These are phyloP conservation scores for Penicillium goetzii DNA, from an alignment of 495 filamentous ascomycete genomes.

Conservation along the genomic window DNA sequence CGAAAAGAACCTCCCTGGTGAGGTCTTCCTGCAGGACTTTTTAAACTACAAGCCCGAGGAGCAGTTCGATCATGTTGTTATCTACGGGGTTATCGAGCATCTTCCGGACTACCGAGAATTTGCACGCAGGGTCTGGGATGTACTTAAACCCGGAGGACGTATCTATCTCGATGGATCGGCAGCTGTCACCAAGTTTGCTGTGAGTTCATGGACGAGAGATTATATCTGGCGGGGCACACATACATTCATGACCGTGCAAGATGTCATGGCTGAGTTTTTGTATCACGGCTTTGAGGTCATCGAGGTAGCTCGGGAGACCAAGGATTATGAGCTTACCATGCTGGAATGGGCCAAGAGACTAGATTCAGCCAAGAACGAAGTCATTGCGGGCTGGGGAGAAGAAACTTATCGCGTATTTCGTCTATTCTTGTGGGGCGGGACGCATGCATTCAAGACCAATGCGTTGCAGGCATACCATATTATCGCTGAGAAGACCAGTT, in stretches of 20 bases:
- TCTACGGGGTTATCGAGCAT: slow-evolving; percentile 19
- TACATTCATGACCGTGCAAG: slow-evolving; percentile 25
- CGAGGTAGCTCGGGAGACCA: slow-evolving; percentile 15
- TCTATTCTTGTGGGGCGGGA: slow-evolving; percentile 21
- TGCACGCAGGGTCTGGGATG: slow-evolving; percentile 16
- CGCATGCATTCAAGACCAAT: slow-evolving; percentile 20
- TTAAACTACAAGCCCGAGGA: slow-evolving; percentile 16
- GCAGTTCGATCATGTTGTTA: slow-evolving; percentile 22
- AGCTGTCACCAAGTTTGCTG: slow-evolving; percentile 20
- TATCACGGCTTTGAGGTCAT: slow-evolving; percentile 23
- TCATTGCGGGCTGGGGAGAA: slow-evolving; percentile 23
- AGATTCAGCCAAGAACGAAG: slow-evolving; percentile 15
- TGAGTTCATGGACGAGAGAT: slow-evolving; percentile 20
- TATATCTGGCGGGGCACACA: slow-evolving; percentile 28
- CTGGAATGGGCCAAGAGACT: slow-evolving; percentile 24
- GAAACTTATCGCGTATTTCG: slow-evolving; percentile 23
- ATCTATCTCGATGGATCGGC: slow-evolving; percentile 28
- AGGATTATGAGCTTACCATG: slow-evolving; percentile 27
- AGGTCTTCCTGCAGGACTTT: slow-evolving; percentile 21
- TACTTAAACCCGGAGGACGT: slow-evolving; percentile 20
- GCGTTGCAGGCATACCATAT: slow-evolving; percentile 24
- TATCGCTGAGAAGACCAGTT: slow-evolving; percentile 17
- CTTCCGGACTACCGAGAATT: slow-evolving; percentile 20
- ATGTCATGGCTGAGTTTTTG: slow-evolving; percentile 21
- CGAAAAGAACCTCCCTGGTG: slow-evolving; percentile 11